Conservation (phyloP, 257 asterid genomes). For the Paulownia fortunei region DNA sequence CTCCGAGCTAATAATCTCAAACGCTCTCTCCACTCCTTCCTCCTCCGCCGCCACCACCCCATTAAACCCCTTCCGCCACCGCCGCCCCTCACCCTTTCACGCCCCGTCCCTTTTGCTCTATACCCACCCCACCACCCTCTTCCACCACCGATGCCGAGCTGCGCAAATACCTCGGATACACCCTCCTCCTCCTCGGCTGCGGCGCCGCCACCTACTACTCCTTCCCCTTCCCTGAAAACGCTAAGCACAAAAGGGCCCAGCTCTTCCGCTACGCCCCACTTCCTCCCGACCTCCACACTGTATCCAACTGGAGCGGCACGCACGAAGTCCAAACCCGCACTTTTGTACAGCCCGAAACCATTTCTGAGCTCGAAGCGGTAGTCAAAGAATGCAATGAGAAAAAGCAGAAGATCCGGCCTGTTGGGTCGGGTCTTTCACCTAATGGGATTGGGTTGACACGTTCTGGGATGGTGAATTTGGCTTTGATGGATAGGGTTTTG, state of each 20-base stretch:
- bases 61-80: constrained; percentile 29
- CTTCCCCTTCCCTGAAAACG: constrained; percentile 78
- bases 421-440: constrained; percentile 92
- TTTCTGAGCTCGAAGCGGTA: constrained; percentile 57
- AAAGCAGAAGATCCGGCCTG: constrained; percentile 84
- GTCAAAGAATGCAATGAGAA: constrained; percentile 64
- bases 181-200: constrained; percentile 75
- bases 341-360: constrained; percentile 79
- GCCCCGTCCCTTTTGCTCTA: constrained; percentile 47
- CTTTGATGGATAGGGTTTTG: constrained; percentile 87
- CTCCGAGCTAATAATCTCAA: constrained; percentile 47
- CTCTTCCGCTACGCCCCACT: constrained; percentile 92
- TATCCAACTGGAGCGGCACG: constrained; percentile 97
- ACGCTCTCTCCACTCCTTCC: constrained; percentile 58
- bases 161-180: constrained; percentile 87
- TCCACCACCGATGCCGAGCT: constrained; percentile 73
- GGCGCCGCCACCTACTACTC: constrained; percentile 92
- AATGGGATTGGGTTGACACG: constrained; percentile 92
- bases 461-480: constrained; percentile 92
- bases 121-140: constrained; percentile 48
- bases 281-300: constrained; percentile 89
- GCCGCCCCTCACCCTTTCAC: constrained; percentile 30
- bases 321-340: constrained; percentile 92
- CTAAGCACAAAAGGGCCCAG: constrained; percentile 85
- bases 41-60: constrained; percentile 37